Evolutionary conservation across 495 filamentous ascomycete genomes (phyloP).

Genomic region (Aspergillus bertholletiae): DNA sequence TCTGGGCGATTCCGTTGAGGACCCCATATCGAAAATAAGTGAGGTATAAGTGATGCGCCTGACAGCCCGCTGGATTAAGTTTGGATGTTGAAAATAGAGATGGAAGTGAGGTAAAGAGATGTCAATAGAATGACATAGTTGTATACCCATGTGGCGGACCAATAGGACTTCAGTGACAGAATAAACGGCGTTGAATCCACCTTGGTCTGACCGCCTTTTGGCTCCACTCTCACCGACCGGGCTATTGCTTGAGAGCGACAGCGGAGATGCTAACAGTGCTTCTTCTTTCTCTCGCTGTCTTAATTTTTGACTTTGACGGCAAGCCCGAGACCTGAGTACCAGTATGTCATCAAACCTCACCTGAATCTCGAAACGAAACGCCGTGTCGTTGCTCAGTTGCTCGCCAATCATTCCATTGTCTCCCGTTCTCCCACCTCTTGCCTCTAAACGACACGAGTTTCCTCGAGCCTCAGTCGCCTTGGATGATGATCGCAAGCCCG

Average conservation of each 20-base stretch:
- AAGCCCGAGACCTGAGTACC: background rate
- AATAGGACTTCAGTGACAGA: background rate
- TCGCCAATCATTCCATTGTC: background rate
- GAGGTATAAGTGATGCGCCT: no score
- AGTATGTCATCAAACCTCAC: background rate
- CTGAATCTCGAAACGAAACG: background rate
- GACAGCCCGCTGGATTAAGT: no score
- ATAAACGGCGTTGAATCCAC: background rate
- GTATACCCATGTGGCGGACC: no score
- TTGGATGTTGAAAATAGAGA: no score
- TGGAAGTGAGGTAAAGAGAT: no score
- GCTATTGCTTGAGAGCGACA: background rate
- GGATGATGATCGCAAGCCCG: constrained; percentile 2
- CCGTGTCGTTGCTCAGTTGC: background rate
- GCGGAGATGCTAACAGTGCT: background rate
- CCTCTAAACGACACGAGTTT: background rate
- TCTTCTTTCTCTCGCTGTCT: background rate
- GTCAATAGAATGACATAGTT: no score
- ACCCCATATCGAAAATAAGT: no score
- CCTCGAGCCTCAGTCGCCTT: background rate
- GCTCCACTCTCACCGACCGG: background rate
- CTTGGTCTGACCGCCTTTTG: background rate
- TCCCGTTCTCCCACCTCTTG: background rate
- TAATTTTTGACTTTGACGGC: background rate
- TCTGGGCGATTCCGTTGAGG: no score